phyloP scores from a whole-genome alignment of 1,284 basidiomycete species.

The Cryptococcus hybrid region DNA sequence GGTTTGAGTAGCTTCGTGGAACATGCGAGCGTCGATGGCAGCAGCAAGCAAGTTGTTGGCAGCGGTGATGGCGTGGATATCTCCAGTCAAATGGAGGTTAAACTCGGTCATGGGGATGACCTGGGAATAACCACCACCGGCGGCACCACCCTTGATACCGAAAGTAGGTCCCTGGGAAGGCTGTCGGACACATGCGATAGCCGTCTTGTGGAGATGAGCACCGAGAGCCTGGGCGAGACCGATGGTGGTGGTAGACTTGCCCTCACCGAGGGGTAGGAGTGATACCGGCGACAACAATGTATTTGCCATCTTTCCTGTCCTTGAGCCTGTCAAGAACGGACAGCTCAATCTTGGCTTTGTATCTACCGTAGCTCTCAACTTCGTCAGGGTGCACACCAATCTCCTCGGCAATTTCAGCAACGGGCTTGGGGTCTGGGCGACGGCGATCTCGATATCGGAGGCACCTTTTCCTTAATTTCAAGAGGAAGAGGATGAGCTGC shows the following conservation, averaged over 20 bases:
- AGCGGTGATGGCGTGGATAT: constrained; percentile 96
- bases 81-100: constrained; percentile 82
- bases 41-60: constrained; percentile 97
- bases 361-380: constrained; percentile 90
- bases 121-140: constrained; percentile 97
- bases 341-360: constrained; percentile 97
- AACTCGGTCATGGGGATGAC: constrained; percentile 99
- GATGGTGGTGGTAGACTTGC: constrained; percentile 98
- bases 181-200: constrained; percentile 98
- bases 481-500: constrained; percentile 67
- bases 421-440: constrained; percentile 88
- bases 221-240: constrained; percentile 96
- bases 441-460: constrained; percentile 92
- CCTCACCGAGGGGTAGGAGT: constrained; percentile 96
- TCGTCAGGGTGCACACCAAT: constrained; percentile 85
- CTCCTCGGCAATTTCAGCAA: constrained; percentile 80
- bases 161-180: constrained; percentile 99
- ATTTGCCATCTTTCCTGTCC: constrained; percentile 91
- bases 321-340: constrained; percentile 79
- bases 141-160: constrained; percentile 99
- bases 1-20: constrained; percentile 94
- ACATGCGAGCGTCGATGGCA: constrained; percentile 94
- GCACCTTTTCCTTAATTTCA: constrained; percentile 68
- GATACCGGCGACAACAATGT: constrained; percentile 95
- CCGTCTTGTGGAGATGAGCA: constrained; percentile 85